phyloP scores from a whole-genome alignment of 2,329 filamentous ascomycete species.

The Aspergillus clavatus region DNA sequence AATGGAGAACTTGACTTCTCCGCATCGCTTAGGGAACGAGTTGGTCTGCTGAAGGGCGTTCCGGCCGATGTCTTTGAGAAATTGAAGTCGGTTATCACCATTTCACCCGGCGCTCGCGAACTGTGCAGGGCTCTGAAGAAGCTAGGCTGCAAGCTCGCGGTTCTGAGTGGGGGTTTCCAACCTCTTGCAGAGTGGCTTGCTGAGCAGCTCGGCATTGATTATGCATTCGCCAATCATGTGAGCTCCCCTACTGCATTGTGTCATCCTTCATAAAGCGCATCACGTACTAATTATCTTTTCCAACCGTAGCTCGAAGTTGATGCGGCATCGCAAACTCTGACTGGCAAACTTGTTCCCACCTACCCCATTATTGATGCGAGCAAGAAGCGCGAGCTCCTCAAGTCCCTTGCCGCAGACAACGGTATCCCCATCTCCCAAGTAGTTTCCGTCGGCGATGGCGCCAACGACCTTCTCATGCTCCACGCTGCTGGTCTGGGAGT shows the following conservation, averaged over 20 bases:
- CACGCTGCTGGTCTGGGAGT: constrained; percentile 57
- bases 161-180: constrained; percentile 87
- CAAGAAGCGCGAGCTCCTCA: constrained; percentile 53
- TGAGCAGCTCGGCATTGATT: constrained; percentile 72
- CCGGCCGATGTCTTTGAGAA: constrained; percentile 72
- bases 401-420: constrained; percentile 52
- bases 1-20: constrained; percentile 92
- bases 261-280: neutral
- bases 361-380: constrained; percentile 56
- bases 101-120: constrained; percentile 74
- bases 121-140: constrained; percentile 69
- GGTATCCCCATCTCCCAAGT: constrained; percentile 52
- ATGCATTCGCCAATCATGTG: constrained; percentile 83
- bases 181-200: constrained; percentile 86
- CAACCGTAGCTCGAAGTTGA: constrained; percentile 46
- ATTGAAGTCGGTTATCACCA: constrained; percentile 67
- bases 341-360: constrained; percentile 51
- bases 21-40: constrained; percentile 72
- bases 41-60: constrained; percentile 74
- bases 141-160: constrained; percentile 80
- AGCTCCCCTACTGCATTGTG: constrained; percentile 7
- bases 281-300: neutral
- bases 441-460: constrained; percentile 59
- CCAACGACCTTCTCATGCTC: constrained; percentile 63
- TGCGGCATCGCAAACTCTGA: constrained; percentile 45